These are phyloP conservation scores for Phytophthora sp. DNA, from an alignment of 352 stramenopile genomes.

Conservation along the genomic window DNA sequence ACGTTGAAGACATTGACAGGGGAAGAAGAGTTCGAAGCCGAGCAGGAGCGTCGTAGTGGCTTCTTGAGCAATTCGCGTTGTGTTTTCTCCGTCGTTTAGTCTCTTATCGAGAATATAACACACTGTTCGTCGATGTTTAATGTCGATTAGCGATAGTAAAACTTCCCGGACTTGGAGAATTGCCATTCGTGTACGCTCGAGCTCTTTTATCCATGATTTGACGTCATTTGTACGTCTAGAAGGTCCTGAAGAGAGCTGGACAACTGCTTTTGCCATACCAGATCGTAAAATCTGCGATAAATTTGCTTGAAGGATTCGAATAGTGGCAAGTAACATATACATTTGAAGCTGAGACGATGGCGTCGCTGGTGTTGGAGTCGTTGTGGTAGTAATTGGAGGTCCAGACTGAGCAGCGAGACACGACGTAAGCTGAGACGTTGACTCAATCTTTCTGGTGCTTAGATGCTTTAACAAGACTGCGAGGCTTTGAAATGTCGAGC, in stretches of 20 bases:
- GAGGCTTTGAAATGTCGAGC: constrained; percentile 55
- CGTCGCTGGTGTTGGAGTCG: constrained; percentile 10
- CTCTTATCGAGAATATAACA: constrained; percentile 26
- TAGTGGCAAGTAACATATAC: constrained; percentile 70
- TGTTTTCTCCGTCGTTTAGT: constrained; percentile 28
- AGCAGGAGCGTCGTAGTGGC: constrained; percentile 73
- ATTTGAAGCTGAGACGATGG: constrained; percentile 39
- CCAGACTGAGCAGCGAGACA: constrained; percentile 2
- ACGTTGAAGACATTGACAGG: constrained; percentile 70
- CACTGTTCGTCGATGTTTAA: constrained; percentile 34
- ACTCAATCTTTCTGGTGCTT: constrained; percentile 45
- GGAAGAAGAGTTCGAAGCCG: constrained; percentile 90
- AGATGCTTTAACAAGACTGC: constrained; percentile 48
- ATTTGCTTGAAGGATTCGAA: constrained; percentile 83
- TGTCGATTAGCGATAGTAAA: constrained; percentile 43
- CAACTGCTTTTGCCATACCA: constrained; percentile 49
- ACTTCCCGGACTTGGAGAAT: constrained; percentile 43
- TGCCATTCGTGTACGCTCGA: constrained; percentile 21
- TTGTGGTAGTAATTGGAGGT: background rate
- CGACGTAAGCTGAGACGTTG: constrained; percentile 15
- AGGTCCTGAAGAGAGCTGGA: constrained; percentile 19
- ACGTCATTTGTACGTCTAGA: background rate
- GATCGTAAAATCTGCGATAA: constrained; percentile 71
- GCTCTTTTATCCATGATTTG: constrained; percentile 23
- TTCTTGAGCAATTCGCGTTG: constrained; percentile 41